Base-by-base conservation (phyloP, 1,284 basidiomycete genomes). In the Athelia psychrophila region DNA sequence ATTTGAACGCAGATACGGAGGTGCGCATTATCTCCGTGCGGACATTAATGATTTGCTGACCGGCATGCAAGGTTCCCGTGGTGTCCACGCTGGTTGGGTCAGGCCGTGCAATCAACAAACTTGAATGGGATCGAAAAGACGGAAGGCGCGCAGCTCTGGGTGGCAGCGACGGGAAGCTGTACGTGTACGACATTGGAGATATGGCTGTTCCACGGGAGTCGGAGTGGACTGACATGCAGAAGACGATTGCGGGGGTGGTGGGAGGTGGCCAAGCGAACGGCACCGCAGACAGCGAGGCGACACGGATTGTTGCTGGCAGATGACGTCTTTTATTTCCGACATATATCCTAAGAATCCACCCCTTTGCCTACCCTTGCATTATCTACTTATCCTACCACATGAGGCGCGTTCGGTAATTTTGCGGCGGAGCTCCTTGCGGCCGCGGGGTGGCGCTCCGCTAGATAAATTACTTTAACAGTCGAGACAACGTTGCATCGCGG, bases 151-250 rank as follows among this genome's bases (percentile, higher is more conserved):
- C 84, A 2, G 96, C 91, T 0, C 70, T 96, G 33, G 97, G 95
- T 23, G 92, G 92, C 13, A 91, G 91, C 57, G 95, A 98, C 58
- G 97, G 97, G 19, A 86, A 83, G 56, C 70, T 99, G 51, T 96
- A 97, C 69, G 81, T 99, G 36, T 98, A 97, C 68, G 95, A 96
- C 63, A 85, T 96, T 56, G 91, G 92, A n/a, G 93, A 96, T 63
- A 86, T 90, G 77, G 85, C 83, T 2, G 78, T 90, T 18, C 89
- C 92, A 3, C 74, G 89, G 54, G 93, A 95, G 70, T 80, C 81
- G 4, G 93, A 96, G 68, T 96, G 93, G 93, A 81, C 82, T 6
- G 92, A 95, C 60, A 67, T 95, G 73, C 93, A 95, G 67, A 89
- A 90, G 74, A 88, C 86, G 16, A 65, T 94, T 22, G 77, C 83